phyloP scores from a whole-genome alignment of 2,329 filamentous ascomycete species.

The Arthroderma uncinatum region DNA sequence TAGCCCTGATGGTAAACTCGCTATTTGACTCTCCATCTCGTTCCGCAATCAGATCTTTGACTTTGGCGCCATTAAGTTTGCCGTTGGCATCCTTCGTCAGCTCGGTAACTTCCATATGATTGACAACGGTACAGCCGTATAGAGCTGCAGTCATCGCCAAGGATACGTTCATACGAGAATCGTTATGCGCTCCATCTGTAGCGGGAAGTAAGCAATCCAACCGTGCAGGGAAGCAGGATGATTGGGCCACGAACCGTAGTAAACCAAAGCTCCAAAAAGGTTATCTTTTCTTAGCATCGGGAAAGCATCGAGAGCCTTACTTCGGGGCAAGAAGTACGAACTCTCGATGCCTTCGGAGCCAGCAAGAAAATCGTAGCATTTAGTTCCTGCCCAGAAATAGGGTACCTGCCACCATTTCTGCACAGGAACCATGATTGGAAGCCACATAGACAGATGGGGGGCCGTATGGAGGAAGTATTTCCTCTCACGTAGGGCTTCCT shows the following conservation, averaged over 20 bases:
- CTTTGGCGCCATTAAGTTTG: constrained; percentile 59
- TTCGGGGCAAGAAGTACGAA: constrained; percentile 77
- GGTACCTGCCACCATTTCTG: constrained; percentile 76
- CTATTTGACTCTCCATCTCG: constrained; percentile 51
- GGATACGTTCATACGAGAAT: constrained; percentile 85
- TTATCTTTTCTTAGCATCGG: constrained; percentile 76
- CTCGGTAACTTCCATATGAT: constrained; percentile 69
- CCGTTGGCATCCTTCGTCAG: constrained; percentile 65
- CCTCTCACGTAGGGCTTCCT: constrained; percentile 69
- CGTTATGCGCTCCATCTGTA: constrained; percentile 74
- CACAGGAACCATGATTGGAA: constrained; percentile 73
- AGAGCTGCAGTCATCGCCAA: constrained; percentile 80
- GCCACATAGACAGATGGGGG: constrained; percentile 67
- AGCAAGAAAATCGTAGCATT: constrained; percentile 75
- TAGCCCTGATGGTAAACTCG: constrained; percentile 62
- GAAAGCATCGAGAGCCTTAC: constrained; percentile 75
- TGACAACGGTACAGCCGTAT: constrained; percentile 71
- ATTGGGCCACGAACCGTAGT: constrained; percentile 50
- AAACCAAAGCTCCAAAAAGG: constrained; percentile 70
- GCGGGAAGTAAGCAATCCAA: constrained; percentile 12
- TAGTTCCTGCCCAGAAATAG: constrained; percentile 60
- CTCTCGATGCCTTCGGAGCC: constrained; percentile 74
- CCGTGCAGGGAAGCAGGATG: not conserved
- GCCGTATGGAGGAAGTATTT: constrained; percentile 76
- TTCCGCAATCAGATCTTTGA: constrained; percentile 59